Evolutionary conservation across 2,329 filamentous ascomycete species (phyloP).

Genomic region (Lizonia empirigonia): DNA sequence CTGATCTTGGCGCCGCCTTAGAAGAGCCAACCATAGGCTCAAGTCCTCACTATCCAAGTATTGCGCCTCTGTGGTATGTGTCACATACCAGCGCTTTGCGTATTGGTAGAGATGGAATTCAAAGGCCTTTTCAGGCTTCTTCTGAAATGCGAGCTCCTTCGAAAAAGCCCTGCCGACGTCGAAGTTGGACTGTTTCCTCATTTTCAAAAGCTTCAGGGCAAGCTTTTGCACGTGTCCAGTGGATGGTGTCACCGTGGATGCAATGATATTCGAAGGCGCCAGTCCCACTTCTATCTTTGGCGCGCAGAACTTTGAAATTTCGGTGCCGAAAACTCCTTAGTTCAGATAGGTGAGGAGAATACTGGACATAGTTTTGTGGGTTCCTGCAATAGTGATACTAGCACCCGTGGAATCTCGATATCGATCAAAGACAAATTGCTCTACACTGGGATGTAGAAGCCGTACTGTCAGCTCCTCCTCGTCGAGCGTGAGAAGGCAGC

Average conservation of each 20-base stretch:
- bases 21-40: too few species aligned
- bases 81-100: too few species aligned
- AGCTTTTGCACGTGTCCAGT: neutral
- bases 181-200: neutral
- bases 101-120: too few species aligned
- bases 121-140: too few species aligned
- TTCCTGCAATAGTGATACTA: constrained; percentile 2
- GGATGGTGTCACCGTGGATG: neutral
- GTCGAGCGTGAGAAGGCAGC: constrained; percentile 30
- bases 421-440: constrained; percentile 22
- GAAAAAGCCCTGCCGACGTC: too few species aligned
- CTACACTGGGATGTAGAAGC: constrained; percentile 28
- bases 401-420: neutral
- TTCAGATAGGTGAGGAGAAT: constrained; percentile 29
- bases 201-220: neutral
- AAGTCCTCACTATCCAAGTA: too few species aligned
- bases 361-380: constrained; percentile 22
- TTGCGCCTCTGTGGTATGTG: too few species aligned
- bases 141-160: too few species aligned
- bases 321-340: constrained; percentile 28
- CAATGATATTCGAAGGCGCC: neutral
- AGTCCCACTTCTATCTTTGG: neutral
- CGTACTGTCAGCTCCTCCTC: constrained; percentile 33
- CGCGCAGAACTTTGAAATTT: constrained; percentile 13
- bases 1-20: too few species aligned